Evolutionary conservation across 441 rosid species (phyloP), one percentile per base, ranked within the genome.

Genomic region (Syzygium malaccense): DNA sequence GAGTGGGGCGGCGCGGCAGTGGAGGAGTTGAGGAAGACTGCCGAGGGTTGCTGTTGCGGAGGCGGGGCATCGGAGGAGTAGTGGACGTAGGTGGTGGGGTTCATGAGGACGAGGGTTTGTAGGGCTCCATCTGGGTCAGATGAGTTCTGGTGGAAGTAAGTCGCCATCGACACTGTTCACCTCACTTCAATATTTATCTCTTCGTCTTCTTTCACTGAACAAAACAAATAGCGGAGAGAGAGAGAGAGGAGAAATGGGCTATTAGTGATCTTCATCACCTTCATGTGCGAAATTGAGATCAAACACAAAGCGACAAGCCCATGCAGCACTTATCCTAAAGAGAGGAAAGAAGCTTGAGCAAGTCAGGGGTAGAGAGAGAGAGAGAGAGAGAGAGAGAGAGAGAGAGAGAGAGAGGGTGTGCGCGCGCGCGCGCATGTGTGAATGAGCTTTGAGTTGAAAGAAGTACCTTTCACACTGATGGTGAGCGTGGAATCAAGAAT

Each of bases 41-140:
- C 91, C 94, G 48, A 89, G 90, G 91, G 91, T 28, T 91, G 91
- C 15, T 92, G 89, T 62, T 91, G 87, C 20, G 56, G 71, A 19
- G 64, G 75, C 75, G 90, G 88, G 18, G 86, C 90, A 57, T 91
- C 87, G 89, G 93, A 94, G 51, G 98, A 92, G 91, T 95, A 96
- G 55, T 95, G 99, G 90, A 95, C 97, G 89, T 98, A 98, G 48
- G 95, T 91, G 37, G 99, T 91, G 48, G 99, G 99, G 94, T 98
- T 98, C 99, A 98, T 98, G 88, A 98, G 96, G 33, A 96, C 93
- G 60, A 98, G 97, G 90, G 99, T 98, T 88, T 98, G 99, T 14
- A 98, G 92, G 26, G 97, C 99, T 88, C 96, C 98, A 15, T 91
- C 86, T 45, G 93, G 93, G 58, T 96, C 97, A 68, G 95, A 92